Evolutionary conservation across 495 filamentous ascomycete species (phyloP).

Genomic region (Aspergillus haitiensis): DNA sequence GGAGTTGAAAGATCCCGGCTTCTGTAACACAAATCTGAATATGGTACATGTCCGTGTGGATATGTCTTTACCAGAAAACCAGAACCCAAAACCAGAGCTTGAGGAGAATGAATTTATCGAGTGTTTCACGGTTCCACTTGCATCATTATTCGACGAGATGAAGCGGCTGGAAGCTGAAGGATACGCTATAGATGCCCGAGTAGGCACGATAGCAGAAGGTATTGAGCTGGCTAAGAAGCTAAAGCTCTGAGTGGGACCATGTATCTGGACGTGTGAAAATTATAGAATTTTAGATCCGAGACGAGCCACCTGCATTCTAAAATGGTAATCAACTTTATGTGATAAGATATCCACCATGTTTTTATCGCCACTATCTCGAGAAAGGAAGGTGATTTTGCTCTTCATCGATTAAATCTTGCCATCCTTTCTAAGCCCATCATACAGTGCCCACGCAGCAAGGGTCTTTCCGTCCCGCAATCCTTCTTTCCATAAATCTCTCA

Average conservation of each 20-base stretch:
- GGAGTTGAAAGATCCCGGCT: constrained; percentile 58
- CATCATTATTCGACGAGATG: constrained; percentile 64
- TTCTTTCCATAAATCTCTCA: constrained; percentile 76
- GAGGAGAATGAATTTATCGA: constrained; percentile 93
- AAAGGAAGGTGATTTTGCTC: background rate
- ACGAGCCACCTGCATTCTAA: background rate
- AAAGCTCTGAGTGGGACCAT: constrained; percentile 37
- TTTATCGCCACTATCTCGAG: background rate
- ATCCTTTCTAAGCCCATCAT: constrained; percentile 66
- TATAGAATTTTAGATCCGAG: constrained; percentile 3
- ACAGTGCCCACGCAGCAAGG: constrained; percentile 74
- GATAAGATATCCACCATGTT: background rate
- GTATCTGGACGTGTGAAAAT: background rate
- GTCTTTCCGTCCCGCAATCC: constrained; percentile 77
- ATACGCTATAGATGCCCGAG: constrained; percentile 81
- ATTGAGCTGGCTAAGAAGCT: constrained; percentile 74
- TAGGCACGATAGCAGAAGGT: constrained; percentile 82
- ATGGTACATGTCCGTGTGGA: constrained; percentile 83
- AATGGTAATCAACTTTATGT: background rate
- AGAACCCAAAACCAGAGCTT: constrained; percentile 67
- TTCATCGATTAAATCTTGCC: constrained; percentile 52
- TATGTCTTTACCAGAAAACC: constrained; percentile 67
- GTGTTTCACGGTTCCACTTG: constrained; percentile 70
- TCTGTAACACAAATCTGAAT: constrained; percentile 85
- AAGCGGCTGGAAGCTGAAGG: constrained; percentile 69